Percentiles rank a stretch among this genome's conserved stretches.
phyloP scores from a whole-genome alignment of 2,329 filamentous ascomycete species.

The Aspergillus novofumigatus region DNA sequence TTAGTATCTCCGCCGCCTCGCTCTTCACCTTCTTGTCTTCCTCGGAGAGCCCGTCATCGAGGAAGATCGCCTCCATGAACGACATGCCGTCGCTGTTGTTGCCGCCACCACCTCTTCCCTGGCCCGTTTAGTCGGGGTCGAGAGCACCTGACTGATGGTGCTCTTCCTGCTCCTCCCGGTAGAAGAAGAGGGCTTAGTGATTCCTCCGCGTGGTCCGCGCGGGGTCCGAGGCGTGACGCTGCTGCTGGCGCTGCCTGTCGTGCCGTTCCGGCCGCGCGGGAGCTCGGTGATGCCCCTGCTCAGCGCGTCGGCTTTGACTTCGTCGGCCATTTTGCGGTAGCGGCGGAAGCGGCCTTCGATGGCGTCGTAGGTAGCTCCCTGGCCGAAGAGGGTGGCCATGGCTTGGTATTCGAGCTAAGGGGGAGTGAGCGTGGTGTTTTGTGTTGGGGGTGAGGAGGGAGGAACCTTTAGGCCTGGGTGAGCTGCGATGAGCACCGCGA shows the following conservation, averaged over 20 bases:
- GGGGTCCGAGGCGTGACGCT: conserved; percentile 12
- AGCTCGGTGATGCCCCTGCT: conserved; percentile 8
- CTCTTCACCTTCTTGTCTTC: conserved; percentile 6
- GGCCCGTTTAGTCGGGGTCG: conserved; percentile 5
- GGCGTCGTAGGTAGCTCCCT: conserved; percentile 45
- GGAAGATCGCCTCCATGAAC: conserved; percentile 13
- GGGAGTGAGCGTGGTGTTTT: not conserved
- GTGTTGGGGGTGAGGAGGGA: no score
- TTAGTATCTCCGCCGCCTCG: not conserved
- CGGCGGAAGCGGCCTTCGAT: conserved; percentile 46
- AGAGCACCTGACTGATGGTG: not conserved
- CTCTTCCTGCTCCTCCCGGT: not conserved
- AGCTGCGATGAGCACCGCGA: conserved; percentile 25
- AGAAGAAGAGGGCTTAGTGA: conserved; percentile 12
- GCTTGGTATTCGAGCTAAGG: conserved; percentile 42
- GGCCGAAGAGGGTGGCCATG: conserved; percentile 44
- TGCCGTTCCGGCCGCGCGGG: conserved; percentile 8
- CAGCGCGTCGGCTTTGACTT: conserved; percentile 27
- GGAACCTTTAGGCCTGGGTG: conserved; percentile 24
- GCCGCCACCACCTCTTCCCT: not conserved
- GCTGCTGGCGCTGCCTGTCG: not conserved
- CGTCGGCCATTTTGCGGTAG: conserved; percentile 39
- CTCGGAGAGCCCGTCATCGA: conserved; percentile 7
- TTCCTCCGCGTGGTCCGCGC: conserved; percentile 11
- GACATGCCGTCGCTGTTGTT: not conserved